Evolutionary conservation across 495 filamentous ascomycete genomes (phyloP), one percentile per base, ranked within the genome.

Genomic region (Neurospora sp.): DNA sequence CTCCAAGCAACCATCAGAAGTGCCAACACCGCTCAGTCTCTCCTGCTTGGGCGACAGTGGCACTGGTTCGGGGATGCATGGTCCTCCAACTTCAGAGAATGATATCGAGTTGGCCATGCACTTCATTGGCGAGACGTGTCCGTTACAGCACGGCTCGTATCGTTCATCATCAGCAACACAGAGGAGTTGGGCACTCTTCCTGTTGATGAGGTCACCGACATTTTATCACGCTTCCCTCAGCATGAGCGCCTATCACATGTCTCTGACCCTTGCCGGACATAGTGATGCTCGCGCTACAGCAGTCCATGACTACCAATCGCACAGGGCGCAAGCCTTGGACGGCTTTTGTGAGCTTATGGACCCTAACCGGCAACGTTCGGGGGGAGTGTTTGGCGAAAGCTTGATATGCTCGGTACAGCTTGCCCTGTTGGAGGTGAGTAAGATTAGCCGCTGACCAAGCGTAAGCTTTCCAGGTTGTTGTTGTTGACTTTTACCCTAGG

Each of bases 381-480:
- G 53, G 11, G 27, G 48, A 8, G 59, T 69, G 5, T 69, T 40
- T 41, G 71, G 46, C 35, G 71, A 72, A 42, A 68, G n/a, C 10
- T 37, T 72, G n/a, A 69, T 72, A 37, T 69, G 71, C 37, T 68
- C 48, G 37, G 71, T 72, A 10, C 71, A 72, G 31, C 68, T 72
- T 40, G 71, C 71, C 38, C 46, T 72, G 31, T 41, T 72, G 20
- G 71, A 72, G 53, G 71, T 72, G 35, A 72, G 71, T 70, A 31
- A 35, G 12, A 39, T 40, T 3, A 40, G 11, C 11, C 38, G 20
- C 16, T 12, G 2, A 20, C 11, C 31, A 7, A 40, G 18, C 18
- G 39, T 12, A 41, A 42, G 5, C 2, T 69, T 40, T 27, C 7
- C 1, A 40, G 18, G 35, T 27, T 7, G 10, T 69, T 38, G 10